A percentile compares a stretch with the other conserved stretches of the same genome.
Conservation (phyloP, 768 basidiomycete genomes). For the Trametopsis cervina region DNA sequence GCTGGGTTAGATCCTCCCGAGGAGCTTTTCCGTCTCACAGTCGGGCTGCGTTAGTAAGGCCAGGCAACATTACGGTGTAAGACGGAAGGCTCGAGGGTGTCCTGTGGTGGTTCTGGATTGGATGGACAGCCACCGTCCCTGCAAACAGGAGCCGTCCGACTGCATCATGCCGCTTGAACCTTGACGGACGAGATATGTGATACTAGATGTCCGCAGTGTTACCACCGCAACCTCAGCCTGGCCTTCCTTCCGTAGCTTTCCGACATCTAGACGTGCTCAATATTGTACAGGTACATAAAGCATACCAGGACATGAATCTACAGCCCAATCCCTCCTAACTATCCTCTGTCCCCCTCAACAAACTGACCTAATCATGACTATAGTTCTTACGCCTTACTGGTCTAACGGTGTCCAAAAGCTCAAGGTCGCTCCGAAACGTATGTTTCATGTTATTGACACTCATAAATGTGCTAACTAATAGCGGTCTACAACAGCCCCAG, state of each 20-base stretch:
- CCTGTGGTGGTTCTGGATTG: too few species aligned
- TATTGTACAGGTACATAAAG: neutral
- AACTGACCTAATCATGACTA: constrained; percentile 21
- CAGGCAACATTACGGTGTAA: too few species aligned
- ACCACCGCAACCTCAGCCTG: neutral
- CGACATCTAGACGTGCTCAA: neutral
- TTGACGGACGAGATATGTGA: neutral
- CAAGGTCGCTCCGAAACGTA: constrained; percentile 52
- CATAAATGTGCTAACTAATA: constrained; percentile 1
- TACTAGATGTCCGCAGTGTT: neutral
- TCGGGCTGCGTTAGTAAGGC: too few species aligned
- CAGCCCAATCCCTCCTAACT: neutral
- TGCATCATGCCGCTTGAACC: neutral
- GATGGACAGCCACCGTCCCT: too few species aligned
- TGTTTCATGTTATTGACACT: constrained; percentile 15
- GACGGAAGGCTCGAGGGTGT: too few species aligned
- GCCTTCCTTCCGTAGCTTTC: neutral
- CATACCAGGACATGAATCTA: neutral
- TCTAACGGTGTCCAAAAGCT: constrained; percentile 65
- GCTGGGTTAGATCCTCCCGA: neutral
- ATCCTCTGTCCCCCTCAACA: neutral
- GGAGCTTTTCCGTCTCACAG: too few species aligned
- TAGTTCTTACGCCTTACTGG: constrained; percentile 64
- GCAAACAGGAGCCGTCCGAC: too few species aligned
- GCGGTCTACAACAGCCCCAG: constrained; percentile 18